Percentiles rank a stretch among this genome's conserved stretches.
These are phyloP conservation scores for Spiraea crenata DNA, from an alignment of 331 rosid genomes.

Conservation along the genomic window DNA sequence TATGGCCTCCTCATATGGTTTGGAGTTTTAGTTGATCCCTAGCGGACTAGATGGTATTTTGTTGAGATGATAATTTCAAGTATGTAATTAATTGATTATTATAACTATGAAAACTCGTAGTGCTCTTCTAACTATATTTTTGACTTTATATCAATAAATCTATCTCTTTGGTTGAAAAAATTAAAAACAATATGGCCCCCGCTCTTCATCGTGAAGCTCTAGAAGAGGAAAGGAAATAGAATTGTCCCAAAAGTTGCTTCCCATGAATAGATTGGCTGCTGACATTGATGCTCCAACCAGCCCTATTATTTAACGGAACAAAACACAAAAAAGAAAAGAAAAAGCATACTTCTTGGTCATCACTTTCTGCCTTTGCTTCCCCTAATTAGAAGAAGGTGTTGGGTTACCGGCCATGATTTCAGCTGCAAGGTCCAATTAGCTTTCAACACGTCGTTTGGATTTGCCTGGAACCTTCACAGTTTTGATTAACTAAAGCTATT, in stretches of 20 bases:
- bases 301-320: neutral
- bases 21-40: no score
- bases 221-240: neutral
- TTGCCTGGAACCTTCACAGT: neutral
- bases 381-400: neutral
- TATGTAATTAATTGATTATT: no score
- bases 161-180: no score
- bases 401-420: constrained; percentile 16
- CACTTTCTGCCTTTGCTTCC: neutral
- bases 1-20: no score
- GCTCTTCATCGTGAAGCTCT: neutral
- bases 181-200: neutral
- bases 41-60: no score
- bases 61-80: no score
- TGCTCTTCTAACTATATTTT: no score
- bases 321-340: neutral
- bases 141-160: no score
- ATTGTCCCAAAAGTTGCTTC: constrained; percentile 2
- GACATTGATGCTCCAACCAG: neutral
- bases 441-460: constrained; percentile 6
- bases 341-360: no score
- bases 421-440: constrained; percentile 9
- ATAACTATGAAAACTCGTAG: no score
- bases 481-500: neutral
- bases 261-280: neutral